These are phyloP conservation scores for Fusarium sp. DNA, from an alignment of 2,329 filamentous ascomycete genomes.

Conservation along the genomic window DNA sequence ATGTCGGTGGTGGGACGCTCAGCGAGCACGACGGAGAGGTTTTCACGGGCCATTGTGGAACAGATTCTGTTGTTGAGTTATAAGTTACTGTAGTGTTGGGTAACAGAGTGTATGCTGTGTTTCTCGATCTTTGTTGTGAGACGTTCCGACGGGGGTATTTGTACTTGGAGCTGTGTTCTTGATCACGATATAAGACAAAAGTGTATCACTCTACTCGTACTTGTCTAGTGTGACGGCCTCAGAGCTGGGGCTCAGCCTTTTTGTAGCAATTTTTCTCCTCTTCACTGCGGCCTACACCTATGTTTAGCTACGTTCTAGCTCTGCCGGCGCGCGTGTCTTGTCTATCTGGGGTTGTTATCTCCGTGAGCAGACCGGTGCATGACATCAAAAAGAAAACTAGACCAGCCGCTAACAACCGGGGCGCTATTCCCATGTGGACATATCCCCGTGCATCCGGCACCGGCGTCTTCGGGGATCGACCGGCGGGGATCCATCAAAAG, in stretches of 20 bases:
- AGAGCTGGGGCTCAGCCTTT: neutral
- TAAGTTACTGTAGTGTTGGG: neutral
- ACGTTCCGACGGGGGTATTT: neutral
- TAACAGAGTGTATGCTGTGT: slow-evolving; percentile 2
- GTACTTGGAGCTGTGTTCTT: slow-evolving; percentile 4
- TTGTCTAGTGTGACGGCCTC: neutral
- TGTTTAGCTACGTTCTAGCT: neutral
- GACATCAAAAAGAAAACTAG: neutral
- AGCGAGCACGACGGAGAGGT: slow-evolving; percentile 67
- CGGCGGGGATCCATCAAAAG: slow-evolving; percentile 13
- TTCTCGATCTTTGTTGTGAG: slow-evolving; percentile 10
- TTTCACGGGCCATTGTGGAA: slow-evolving; percentile 55
- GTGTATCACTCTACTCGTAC: slow-evolving; percentile 1
- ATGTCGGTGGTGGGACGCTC: slow-evolving; percentile 71
- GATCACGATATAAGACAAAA: neutral
- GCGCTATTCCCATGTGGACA: slow-evolving; percentile 43
- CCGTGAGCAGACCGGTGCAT: slow-evolving; percentile 17
- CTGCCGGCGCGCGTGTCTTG: slow-evolving; percentile 17
- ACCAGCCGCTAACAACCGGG: slow-evolving; percentile 15
- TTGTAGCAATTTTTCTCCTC: neutral
- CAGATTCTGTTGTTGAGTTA: neutral
- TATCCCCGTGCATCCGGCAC: slow-evolving; percentile 37
- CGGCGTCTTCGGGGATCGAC: slow-evolving; percentile 35
- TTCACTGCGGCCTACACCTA: no score
- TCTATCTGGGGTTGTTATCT: slow-evolving; percentile 32